Base-by-base conservation (phyloP, 805 yeast genomes). In the Saccharomycopsis vini region DNA sequence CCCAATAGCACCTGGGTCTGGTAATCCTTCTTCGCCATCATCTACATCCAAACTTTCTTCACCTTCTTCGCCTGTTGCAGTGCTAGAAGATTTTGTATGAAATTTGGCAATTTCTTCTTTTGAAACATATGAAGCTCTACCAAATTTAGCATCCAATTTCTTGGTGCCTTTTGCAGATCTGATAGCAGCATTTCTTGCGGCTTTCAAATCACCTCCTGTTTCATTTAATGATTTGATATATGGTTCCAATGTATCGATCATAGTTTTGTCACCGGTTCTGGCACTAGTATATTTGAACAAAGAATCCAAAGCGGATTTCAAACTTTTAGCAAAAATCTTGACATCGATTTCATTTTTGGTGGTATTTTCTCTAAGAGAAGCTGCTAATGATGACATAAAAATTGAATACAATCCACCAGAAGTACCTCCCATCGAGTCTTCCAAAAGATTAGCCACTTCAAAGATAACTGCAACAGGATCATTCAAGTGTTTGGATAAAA, bases 1-100 rank as follows among this genome's bases (percentile, higher is more conserved):
- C 3, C 97, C 97, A 45, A 86, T 76, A 2, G 97, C 96, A 51
- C 97, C 97, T 4, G 97, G 96, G 56, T 89, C 97, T 1, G 95
- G 95, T 24, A 88, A 63, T 3, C 62, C 63, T n/a, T 63, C 61
- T n/a, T 83, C 85, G 21, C 85, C 87, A 26, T 43, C 47, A 9
- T 46, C 47, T 2, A 13, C 30, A 15, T 44, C 46, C 32, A 31
- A 35, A 26, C 56, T 65, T 29, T 70, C 71, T 32, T 67, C 69
- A 32, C 62, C 70, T 41, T 66, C 69, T 36, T 61, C 62, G 44
- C 67, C 64, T 53, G 78, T 71, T 42, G 74, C 81, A 10, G 70
- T 77, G 9, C 28, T 32, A 19, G 36, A 13, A n/a, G 22, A 13
- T 7, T 18, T 39, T 7, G 42, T 32, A 32, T 44, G 44, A 33